Percentiles rank a stretch among this genome's conserved stretches.
phyloP scores from a whole-genome alignment of 2,329 filamentous ascomycete species.

The Fusarium pseudoanthophilum region DNA sequence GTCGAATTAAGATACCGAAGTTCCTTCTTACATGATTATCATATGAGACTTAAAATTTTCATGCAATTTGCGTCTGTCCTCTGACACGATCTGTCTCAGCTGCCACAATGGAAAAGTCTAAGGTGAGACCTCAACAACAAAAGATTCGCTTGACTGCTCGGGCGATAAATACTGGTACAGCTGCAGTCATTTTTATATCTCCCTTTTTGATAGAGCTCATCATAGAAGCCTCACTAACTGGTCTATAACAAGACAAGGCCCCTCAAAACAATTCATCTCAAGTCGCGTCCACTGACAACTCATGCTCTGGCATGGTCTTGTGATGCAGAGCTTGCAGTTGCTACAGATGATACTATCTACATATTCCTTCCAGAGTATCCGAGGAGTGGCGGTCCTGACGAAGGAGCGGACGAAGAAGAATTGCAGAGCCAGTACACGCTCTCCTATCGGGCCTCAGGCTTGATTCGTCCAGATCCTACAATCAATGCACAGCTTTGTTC shows the following conservation, averaged over 20 bases:
- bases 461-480: conserved; percentile 53
- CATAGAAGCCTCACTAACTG: not conserved
- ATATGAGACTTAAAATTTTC: not conserved
- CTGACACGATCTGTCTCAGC: not conserved
- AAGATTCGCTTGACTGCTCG: not conserved
- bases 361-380: conserved; percentile 61
- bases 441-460: conserved; percentile 47
- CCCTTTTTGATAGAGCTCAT: too few species aligned
- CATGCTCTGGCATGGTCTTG: conserved; percentile 63
- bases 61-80: not conserved
- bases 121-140: conserved; percentile 31
- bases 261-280: conserved; percentile 58
- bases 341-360: conserved; percentile 65
- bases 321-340: conserved; percentile 67
- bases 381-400: conserved; percentile 38
- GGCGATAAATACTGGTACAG: not conserved
- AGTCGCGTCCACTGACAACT: conserved; percentile 56
- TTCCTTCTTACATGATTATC: not conserved
- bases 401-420: conserved; percentile 44
- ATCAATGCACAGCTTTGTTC: conserved; percentile 59
- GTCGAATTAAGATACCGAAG: not conserved
- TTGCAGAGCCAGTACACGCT: conserved; percentile 49
- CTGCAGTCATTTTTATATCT: too few species aligned
- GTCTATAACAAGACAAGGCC: conserved; percentile 53
- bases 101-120: conserved; percentile 42